Base-by-base conservation (phyloP, 306 rosid species). In the Gillenia trifoliata region DNA sequence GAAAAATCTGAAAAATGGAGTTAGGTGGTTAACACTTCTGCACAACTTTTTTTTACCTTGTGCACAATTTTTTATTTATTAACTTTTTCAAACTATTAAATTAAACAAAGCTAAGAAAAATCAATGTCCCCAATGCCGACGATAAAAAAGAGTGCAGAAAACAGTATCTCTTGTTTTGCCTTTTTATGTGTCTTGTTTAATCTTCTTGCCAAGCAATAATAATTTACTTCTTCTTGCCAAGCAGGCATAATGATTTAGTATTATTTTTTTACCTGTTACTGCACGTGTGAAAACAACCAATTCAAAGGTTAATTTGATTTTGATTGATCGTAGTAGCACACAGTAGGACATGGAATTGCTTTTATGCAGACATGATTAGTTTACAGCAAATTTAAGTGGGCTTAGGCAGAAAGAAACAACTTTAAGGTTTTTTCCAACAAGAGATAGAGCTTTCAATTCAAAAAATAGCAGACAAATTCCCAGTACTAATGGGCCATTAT, bases 391-490 rank as follows among this genome's bases (percentile, higher is more conserved):
- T 73, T 62, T 30, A 38, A 57, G 40, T 68, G 74, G 71, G 36
- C 73, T 52, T 71, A 54, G 61, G 41, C 5, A 49, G 60, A 55
- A 80, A 73, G 68, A 73, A 79, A 70, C 69, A 40, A 68, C 64
- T 43, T 71, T 57, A 60, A 79, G 77, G 76, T 63, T 78, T 61
- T 47, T 78, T 71, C 83, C 79, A 54, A 57, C 66, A 49, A 30
- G 79, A 38, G 40, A 16, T 16, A 15, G 3, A 16, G 49, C 75
- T 72, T 76, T 86, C 80, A 20, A 41, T 75, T 65, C 75, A 41
- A 41, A 77, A 70, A 63, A 77, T 57, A 69, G 75, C 77, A 79
- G 79, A 89, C 88, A 79, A 79, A 33, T 68, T 73, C 75, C 66
- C 68, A 34, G 77, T 30, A 66, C 70, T 65, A 33, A n/a, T 66